Evolutionary conservation across 176 grass and related monocot species (phyloP), one percentile per base, ranked within the genome.

Genomic region (Avena insularis): DNA sequence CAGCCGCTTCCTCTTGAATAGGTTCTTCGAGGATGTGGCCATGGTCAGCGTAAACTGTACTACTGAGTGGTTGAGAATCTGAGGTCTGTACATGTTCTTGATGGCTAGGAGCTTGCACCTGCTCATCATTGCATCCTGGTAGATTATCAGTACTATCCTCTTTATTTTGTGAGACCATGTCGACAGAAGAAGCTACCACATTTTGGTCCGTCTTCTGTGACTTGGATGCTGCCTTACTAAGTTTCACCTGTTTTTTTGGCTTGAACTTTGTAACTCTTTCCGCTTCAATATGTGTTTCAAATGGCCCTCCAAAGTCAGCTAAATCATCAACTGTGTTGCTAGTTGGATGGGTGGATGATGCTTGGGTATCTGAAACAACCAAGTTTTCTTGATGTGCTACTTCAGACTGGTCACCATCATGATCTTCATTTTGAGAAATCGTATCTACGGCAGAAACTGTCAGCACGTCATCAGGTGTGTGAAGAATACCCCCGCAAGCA

Each of bases 231-330:
- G 56, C 64, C 53, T 86, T 90, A 49, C 20, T 57, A 63, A 40
- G 72, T 68, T 86, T 90, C 49, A 20, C 29, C n/a, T 50, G 71
- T 43, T 45, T 38, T 64, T 82, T 82, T 21, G 71, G 78, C 17
- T 82, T 84, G 43, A 50, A 82, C 63, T 86, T 86, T 45, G 83
- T 9, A 86, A 62, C 19, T 46, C 62, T 86, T 86, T 90, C 79
- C 71, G 63, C 79, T 55, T 90, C 67, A 79, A 31, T 58, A 17
- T 79, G 79, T 5, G 33, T 69, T 71, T 79, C 79, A 83, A 29
- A 71, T 19, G 78, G 2, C 40, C 75, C 84, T 48, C 35, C 84
- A 79, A 87, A 83, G 15, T 90, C 84, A 63, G 36, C 84, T 35
- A 86, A 78, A 64, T 86, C 84, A 79, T 83, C 89, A 79, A 87